Evolutionary conservation across 2,329 filamentous ascomycete genomes (phyloP).

Genomic region (Clarireedia monteithiana): DNA sequence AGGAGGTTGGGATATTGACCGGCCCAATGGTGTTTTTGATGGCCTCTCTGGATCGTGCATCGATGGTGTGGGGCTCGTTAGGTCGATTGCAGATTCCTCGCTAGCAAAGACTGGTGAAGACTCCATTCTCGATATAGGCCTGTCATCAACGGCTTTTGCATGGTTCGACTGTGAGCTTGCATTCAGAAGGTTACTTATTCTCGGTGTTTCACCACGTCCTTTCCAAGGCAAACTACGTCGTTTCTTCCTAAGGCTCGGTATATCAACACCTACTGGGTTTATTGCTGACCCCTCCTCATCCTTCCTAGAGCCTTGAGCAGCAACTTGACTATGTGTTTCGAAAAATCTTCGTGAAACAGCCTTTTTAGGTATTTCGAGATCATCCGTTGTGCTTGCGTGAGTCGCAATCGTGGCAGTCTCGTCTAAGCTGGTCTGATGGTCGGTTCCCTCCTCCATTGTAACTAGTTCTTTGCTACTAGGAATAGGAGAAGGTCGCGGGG

Average conservation of each 20-base stretch:
- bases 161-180: too few species aligned
- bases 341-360: background rate
- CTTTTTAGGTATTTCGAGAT: background rate
- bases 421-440: background rate
- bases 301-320: background rate
- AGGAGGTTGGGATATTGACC: background rate
- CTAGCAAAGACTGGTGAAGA: background rate
- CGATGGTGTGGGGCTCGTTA: too few species aligned
- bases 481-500: background rate
- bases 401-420: background rate
- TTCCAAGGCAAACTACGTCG: background rate
- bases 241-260: background rate
- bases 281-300: background rate
- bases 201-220: too few species aligned
- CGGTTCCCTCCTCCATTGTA: background rate
- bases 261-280: background rate
- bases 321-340: constrained; percentile 5
- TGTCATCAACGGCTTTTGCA: too few species aligned
- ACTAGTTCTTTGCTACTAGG: background rate
- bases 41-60: background rate
- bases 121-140: too few species aligned
- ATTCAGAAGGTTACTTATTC: too few species aligned
- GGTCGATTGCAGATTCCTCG: background rate
- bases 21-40: background rate
- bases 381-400: background rate